These are phyloP conservation scores for Moniliophthora roreri DNA, from an alignment of 1,284 basidiomycete species.

Conservation along the genomic window DNA sequence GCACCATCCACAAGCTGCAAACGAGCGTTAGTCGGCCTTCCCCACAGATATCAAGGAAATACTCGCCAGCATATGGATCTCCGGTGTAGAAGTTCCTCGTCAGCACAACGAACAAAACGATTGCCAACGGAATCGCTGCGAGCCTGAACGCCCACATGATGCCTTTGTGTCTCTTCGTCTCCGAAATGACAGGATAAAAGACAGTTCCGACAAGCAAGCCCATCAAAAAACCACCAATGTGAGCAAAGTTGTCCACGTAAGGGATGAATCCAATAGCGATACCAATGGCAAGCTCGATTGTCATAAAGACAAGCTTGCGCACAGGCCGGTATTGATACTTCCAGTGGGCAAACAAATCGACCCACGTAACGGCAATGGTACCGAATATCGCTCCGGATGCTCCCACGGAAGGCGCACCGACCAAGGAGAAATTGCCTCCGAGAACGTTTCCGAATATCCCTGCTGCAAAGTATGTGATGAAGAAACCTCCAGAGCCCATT, in stretches of 20 bases:
- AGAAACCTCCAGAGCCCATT: constrained; percentile 83
- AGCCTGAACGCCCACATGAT: constrained; percentile 77
- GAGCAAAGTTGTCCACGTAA: constrained; percentile 53
- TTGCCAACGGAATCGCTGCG: constrained; percentile 69
- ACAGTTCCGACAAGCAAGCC: constrained; percentile 81
- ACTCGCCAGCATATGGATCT: constrained; percentile 75
- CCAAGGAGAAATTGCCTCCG: constrained; percentile 89
- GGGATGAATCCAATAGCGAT: constrained; percentile 86
- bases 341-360: constrained; percentile 94
- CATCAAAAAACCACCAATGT: constrained; percentile 80
- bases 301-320: constrained; percentile 79
- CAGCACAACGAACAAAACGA: constrained; percentile 83
- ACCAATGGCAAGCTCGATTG: constrained; percentile 82
- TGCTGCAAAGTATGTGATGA: constrained; percentile 83
- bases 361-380: constrained; percentile 80
- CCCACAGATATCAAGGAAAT: constrained; percentile 35
- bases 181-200: constrained; percentile 89
- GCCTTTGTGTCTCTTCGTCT: constrained; percentile 70
- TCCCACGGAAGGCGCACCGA: constrained; percentile 90
- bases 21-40: constrained; percentile 10
- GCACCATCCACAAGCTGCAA: constrained; percentile 83
- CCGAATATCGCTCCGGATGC: constrained; percentile 95
- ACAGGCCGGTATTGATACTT: constrained; percentile 80
- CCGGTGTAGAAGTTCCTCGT: constrained; percentile 88
- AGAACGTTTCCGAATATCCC: constrained; percentile 90